A percentile compares a stretch with the other conserved stretches of the same genome.
phyloP scores from a whole-genome alignment of 202 grass and related monocot genomes.

The Panicum hallii region DNA sequence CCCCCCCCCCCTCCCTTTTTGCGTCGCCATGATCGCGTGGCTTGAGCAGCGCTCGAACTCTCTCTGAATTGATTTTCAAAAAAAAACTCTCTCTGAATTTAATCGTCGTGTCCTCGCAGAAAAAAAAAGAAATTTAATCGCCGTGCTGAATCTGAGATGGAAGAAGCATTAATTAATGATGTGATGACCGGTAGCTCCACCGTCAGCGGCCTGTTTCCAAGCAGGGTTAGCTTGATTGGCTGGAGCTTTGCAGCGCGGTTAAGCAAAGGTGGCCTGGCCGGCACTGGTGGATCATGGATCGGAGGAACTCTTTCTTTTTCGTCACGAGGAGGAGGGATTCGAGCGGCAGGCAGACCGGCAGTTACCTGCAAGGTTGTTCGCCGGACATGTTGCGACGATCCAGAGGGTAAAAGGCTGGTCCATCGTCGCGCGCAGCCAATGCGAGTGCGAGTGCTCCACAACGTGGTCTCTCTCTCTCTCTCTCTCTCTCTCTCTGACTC shows the following conservation, averaged over 20 bases:
- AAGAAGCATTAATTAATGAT: not conserved
- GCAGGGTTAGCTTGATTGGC: not conserved
- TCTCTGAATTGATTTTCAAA: no score
- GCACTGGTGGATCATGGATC: not conserved
- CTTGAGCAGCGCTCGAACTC: no score
- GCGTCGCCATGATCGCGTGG: no score
- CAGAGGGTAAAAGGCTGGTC: slow-evolving; percentile 22
- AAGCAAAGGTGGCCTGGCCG: not conserved
- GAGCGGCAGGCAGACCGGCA: slow-evolving; percentile 6
- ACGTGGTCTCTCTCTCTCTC: not conserved
- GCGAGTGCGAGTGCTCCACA: not conserved
- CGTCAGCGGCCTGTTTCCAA: not conserved
- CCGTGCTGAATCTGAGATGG: not conserved
- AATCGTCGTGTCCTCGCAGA: no score
- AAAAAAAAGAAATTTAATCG: no score
- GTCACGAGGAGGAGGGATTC: not conserved
- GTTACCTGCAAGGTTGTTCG: slow-evolving; percentile 30
- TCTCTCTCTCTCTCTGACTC: not conserved
- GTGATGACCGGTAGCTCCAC: not conserved
- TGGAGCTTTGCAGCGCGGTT: not conserved
- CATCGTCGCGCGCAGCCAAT: no score
- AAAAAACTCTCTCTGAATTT: no score
- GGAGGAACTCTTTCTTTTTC: not conserved
- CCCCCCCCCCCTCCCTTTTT: no score
- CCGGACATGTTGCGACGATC: slow-evolving; percentile 15